These are phyloP conservation scores for Avena atlantica DNA, from an alignment of 176 grass and related monocot species.

Conservation along the genomic window DNA sequence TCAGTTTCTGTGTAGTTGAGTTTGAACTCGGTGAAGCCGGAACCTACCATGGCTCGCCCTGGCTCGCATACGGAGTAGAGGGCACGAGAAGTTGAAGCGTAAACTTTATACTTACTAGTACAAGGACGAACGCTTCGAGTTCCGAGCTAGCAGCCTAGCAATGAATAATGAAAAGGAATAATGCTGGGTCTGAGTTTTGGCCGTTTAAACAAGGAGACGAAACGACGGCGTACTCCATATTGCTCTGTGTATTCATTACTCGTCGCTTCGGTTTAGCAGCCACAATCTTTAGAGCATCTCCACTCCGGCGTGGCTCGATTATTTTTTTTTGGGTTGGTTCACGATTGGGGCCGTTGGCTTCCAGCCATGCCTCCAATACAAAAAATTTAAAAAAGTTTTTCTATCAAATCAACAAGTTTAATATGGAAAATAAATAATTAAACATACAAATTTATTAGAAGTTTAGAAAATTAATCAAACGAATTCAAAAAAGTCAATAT, in stretches of 20 bases:
- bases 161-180: not conserved
- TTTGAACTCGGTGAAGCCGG: conserved; percentile 29
- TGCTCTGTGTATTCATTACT: not conserved
- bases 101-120: not conserved
- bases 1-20: not conserved
- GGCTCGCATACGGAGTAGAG: not conserved
- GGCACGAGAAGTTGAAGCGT: not conserved
- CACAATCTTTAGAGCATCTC: too few species aligned
- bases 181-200: too few species aligned
- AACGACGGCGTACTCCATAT: not conserved
- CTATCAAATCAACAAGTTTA: too few species aligned
- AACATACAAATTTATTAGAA: too few species aligned
- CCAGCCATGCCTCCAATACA: too few species aligned
- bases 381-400: too few species aligned
- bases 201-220: not conserved
- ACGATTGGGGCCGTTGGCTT: too few species aligned
- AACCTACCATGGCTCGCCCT: not conserved
- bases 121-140: not conserved
- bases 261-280: not conserved
- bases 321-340: too few species aligned
- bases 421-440: too few species aligned
- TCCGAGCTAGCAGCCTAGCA: not conserved
- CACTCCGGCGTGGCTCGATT: too few species aligned
- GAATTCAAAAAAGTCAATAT: too few species aligned
- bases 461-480: too few species aligned